Evolutionary conservation across 2,329 filamentous ascomycete genomes (phyloP).

Genomic region (Aspergillus fructus): DNA sequence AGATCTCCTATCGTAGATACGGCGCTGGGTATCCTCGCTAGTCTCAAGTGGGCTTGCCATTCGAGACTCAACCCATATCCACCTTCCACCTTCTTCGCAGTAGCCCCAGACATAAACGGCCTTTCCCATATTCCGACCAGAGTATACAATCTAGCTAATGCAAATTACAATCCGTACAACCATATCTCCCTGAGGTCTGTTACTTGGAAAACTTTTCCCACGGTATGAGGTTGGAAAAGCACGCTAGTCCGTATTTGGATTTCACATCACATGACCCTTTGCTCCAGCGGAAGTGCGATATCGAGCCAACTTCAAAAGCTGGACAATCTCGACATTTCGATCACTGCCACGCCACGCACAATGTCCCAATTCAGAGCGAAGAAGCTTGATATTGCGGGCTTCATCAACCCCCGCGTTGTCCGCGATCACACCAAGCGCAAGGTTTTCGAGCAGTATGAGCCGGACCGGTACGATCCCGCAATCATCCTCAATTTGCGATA

Average conservation of each 20-base stretch:
- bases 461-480: conserved; percentile 66
- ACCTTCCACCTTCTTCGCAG: not conserved
- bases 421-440: conserved; percentile 97
- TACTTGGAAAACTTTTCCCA: not conserved
- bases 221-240: not conserved
- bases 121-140: not conserved
- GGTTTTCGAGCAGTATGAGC: conserved; percentile 81
- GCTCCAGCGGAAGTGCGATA: not conserved
- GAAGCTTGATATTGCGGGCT: conserved; percentile 85
- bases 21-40: not conserved
- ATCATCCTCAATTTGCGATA: not conserved
- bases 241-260: not conserved
- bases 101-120: not conserved
- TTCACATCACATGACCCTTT: not conserved
- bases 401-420: conserved; percentile 80
- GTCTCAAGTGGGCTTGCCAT: not conserved
- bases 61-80: too few relatives aligned
- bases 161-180: not conserved
- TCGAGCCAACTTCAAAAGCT: not conserved
- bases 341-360: conserved; percentile 30
- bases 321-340: not conserved
- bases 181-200: not conserved
- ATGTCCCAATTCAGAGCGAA: conserved; percentile 89
- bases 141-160: not conserved
- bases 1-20: not conserved